Base-by-base conservation (phyloP, 768 basidiomycete species). In the Amanita polypyramis region DNA sequence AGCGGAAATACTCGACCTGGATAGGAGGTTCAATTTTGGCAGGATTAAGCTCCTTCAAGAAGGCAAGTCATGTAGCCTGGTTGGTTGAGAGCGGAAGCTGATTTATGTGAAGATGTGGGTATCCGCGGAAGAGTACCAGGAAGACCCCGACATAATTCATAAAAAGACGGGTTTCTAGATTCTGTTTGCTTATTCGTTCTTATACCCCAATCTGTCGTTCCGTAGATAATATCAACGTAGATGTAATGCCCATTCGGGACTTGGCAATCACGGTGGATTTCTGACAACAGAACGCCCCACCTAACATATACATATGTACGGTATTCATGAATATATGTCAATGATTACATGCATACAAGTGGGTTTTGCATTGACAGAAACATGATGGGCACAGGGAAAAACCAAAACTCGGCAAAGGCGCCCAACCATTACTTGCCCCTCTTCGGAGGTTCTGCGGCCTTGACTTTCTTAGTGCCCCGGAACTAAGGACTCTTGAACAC, bases 101-200 rank as follows among this genome's bases (percentile, higher is more conserved):
- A 47, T 40, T 35, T 45, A 54, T 43, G 41, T 25, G 46, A 32
- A 96, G 92, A 98, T 99, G 95, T 99, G 96, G 95, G 91, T 99
- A 43, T 94, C 92, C 39, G 93, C 94, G 33, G 95, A 99, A 66
- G 96, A 98, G 67, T 98, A 97, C 62, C 92, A 96, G 66, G 95
- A 99, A 65, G 95, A 98, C 67, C 94, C 95, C 47, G 94, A 98
- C 60, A 88, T 97, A 59, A 98, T 97, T 60, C 94, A 96, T 67
- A 94, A 90, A 68, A 95, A 95, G 67, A 76, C 85, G 49, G 88
- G 87, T 40, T 91, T 92, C 65, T 91, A 60, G 66, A 23, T 36
- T 25, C n/a, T 42, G 32, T 49, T 25, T 19, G 39, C 27, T 21
- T 49, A 23, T 43, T 45, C 47, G 40, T 34, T 19, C 37, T 52